A percentile compares a stretch with the other conserved stretches of the same genome.
Evolutionary conservation across 257 asterid species (phyloP).

Genomic region (Solanum bulbocastanum): DNA sequence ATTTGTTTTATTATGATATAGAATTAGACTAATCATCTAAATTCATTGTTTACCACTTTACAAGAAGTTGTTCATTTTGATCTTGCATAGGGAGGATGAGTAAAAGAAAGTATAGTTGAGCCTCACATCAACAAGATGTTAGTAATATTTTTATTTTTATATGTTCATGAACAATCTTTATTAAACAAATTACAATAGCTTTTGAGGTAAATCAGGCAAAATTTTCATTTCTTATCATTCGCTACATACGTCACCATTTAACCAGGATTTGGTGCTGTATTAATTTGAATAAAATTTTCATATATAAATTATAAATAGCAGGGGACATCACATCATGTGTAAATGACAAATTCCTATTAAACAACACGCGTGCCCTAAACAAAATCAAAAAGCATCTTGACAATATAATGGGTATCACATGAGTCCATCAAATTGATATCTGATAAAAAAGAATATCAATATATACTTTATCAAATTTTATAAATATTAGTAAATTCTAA

Average conservation of each 20-base stretch:
- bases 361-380: not conserved
- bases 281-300: not conserved
- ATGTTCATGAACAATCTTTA: too few species aligned
- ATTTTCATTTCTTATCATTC: not conserved
- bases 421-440: not conserved
- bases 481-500: not conserved
- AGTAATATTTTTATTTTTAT: too few species aligned
- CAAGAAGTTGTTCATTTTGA: not conserved
- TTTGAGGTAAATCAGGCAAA: not conserved
- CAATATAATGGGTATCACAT: not conserved
- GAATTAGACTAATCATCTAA: not conserved
- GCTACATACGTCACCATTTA: not conserved
- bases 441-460: not conserved
- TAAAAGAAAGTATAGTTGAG: not conserved
- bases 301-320: too few species aligned
- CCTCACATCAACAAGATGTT: not conserved
- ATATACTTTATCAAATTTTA: not conserved
- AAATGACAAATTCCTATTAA: not conserved
- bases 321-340: not conserved
- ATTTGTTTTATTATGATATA: not conserved
- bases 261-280: not conserved
- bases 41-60: too few species aligned
- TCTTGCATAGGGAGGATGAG: too few species aligned
- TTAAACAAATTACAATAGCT: not conserved
- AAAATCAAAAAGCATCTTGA: not conserved